phyloP scores from a whole-genome alignment of 768 basidiomycete genomes.

The Psilocybe sp. region DNA sequence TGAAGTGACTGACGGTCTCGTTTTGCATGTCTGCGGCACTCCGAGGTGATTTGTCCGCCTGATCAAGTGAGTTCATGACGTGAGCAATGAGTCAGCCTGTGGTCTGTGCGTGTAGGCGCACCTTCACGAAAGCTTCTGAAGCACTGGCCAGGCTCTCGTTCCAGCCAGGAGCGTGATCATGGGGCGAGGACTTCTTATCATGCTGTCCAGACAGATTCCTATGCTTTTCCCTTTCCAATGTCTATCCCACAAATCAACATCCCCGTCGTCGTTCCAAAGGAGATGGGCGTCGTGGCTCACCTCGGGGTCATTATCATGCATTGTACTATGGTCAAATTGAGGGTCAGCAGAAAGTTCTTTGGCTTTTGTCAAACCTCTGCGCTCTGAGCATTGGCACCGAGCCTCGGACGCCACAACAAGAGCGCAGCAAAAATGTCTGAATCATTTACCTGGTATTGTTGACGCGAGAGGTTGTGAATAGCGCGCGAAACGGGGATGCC shows the following conservation, averaged over 20 bases:
- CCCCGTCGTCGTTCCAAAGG: background rate
- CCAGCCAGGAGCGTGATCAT: conserved; percentile 64
- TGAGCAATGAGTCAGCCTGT: background rate
- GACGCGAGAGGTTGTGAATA: no score
- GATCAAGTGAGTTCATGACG: background rate
- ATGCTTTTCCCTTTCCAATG: conserved; percentile 50
- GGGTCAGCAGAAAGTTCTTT: no score
- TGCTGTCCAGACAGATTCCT: conserved; percentile 42
- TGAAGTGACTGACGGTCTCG: conserved; percentile 41
- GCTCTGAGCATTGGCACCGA: no score
- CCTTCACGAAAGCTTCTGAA: conserved; percentile 70
- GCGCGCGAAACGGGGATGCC: no score
- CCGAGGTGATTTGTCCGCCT: conserved; percentile 40
- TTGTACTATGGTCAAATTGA: conserved; percentile 33
- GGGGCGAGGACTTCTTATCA: conserved; percentile 46
- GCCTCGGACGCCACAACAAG: no score
- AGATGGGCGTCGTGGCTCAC: conserved; percentile 22
- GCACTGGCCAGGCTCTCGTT: conserved; percentile 61
- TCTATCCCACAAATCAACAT: conserved; percentile 21
- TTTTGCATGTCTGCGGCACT: conserved; percentile 33
- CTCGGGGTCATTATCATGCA: conserved; percentile 59
- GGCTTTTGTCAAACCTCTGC: no score
- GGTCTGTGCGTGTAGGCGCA: conserved; percentile 12
- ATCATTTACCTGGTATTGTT: no score
- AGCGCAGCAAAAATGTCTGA: no score